Evolutionary conservation across 768 basidiomycete genomes (phyloP), one percentile per base, ranked within the genome.

Genomic region (Pulveroboletus sp.): DNA sequence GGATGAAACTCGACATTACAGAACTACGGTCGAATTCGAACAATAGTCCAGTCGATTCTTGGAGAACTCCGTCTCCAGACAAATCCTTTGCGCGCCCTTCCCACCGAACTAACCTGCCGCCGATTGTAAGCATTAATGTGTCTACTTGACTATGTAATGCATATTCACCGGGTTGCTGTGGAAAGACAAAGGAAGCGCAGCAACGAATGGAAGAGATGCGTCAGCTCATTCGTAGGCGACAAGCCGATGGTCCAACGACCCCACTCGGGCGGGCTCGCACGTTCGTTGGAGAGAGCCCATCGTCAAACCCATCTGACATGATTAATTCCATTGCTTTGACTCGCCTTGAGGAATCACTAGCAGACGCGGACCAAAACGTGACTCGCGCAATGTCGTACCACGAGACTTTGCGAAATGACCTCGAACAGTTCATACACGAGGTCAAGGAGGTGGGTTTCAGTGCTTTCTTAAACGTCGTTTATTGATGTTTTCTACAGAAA

Each of bases 131-230:
- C 51, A 45, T 50, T 32, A 43, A 36, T 41, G 26, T 43, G 36
- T 32, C 37, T 17, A 46, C 43, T 41, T 45, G 49, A 35, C 34
- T 31, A n/a, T 51, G 39, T 19, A 11, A 41, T 37, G 17, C 36
- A 31, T 53, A 27, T 38, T 61, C 32, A 56, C 43, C 27, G 16
- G 24, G 30, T 45, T 39, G 27, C 24, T 22, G 10, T 37, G 45
- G 41, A 90, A 57, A 92, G 89, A 86, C 79, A 12, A 82, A 69
- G 60, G 89, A 83, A 47, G 88, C 89, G 30, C 83, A 82, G 56
- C 83, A 83, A 30, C 81, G 90, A 20, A 76, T 90, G 74, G 82
- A 89, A 58, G 90, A 93, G 64, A 89, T 93, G 89, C 78, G 83
- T 34, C 79, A 79, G 55, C 71, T 89, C 48, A 89, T 93, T 50